These are phyloP conservation scores for Blastocystis sp. DNA, from an alignment of 352 stramenopile genomes.

Conservation along the genomic window DNA sequence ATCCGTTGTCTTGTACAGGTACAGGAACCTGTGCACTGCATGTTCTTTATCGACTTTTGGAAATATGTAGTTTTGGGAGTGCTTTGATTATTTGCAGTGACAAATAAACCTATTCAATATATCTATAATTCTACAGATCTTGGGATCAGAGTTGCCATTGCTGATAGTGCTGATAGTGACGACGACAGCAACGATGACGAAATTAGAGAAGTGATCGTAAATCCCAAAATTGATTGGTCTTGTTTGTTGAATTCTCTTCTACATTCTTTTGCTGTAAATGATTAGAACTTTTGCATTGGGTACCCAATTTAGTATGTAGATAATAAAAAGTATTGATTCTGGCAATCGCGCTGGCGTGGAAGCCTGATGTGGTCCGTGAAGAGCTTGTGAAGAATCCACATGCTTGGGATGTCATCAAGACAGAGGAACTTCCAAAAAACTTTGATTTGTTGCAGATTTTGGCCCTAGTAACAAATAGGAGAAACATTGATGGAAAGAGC, in stretches of 20 bases:
- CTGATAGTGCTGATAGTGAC: too few relatives aligned
- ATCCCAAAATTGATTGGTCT: too few relatives aligned
- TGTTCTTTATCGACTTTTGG: too few relatives aligned
- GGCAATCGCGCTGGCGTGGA: not conserved
- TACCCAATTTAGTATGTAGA: not conserved
- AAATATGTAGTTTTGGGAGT: too few relatives aligned
- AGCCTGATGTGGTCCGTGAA: conserved; percentile 13
- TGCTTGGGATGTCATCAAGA: conserved; percentile 12
- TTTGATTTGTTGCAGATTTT: not conserved
- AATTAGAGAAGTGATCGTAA: too few relatives aligned
- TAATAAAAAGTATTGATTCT: conserved; percentile 19
- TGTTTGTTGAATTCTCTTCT: not conserved
- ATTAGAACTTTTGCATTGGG: not conserved
- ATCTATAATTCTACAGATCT: too few relatives aligned
- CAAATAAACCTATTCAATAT: too few relatives aligned
- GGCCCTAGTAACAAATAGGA: conserved; percentile 66
- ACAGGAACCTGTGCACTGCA: too few relatives aligned
- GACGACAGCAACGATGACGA: too few relatives aligned
- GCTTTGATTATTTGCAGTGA: too few relatives aligned
- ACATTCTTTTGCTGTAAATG: not conserved
- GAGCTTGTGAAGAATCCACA: not conserved
- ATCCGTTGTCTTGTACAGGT: too few relatives aligned
- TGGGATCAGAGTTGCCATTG: too few relatives aligned
- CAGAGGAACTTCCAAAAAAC: conserved; percentile 25
- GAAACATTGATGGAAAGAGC: conserved; percentile 81